phyloP scores from a whole-genome alignment of 352 stramenopile genomes.

The Pythium plurisporium region DNA sequence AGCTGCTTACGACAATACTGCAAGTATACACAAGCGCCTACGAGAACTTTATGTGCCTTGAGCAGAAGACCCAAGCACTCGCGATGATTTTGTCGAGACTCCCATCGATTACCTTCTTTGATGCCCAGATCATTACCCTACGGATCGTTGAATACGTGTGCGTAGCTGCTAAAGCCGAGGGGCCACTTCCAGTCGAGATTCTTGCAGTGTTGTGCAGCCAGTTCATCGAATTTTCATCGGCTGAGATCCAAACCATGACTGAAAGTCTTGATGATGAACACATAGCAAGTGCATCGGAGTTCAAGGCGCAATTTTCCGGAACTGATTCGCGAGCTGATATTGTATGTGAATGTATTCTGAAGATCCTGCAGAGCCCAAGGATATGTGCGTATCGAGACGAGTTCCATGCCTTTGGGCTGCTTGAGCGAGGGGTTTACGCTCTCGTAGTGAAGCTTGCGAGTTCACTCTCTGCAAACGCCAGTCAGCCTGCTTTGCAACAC shows the following conservation, averaged over 20 bases:
- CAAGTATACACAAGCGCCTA: conserved; percentile 73
- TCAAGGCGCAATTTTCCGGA: too few relatives aligned
- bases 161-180: conserved; percentile 40
- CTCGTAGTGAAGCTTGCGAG: conserved; percentile 49
- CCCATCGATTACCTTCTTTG: conserved; percentile 43
- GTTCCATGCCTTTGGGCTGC: conserved; percentile 48
- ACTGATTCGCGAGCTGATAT: conserved; percentile 28
- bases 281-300: too few relatives aligned
- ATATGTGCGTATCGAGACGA: conserved; percentile 37
- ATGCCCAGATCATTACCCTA: conserved; percentile 65
- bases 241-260: conserved; percentile 27
- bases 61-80: conserved; percentile 64
- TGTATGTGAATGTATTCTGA: conserved; percentile 58
- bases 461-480: conserved; percentile 22
- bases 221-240: conserved; percentile 43
- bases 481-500: conserved; percentile 6
- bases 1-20: conserved; percentile 58
- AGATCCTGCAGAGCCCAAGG: conserved; percentile 44
- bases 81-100: conserved; percentile 68
- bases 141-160: conserved; percentile 78
- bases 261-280: conserved; percentile 1
- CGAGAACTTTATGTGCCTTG: conserved; percentile 65
- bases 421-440: conserved; percentile 59
- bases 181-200: conserved; percentile 46
- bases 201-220: conserved; percentile 60